Evolutionary conservation across 495 filamentous ascomycete species (phyloP).

Genomic region (Diplogelasinospora grovesii): DNA sequence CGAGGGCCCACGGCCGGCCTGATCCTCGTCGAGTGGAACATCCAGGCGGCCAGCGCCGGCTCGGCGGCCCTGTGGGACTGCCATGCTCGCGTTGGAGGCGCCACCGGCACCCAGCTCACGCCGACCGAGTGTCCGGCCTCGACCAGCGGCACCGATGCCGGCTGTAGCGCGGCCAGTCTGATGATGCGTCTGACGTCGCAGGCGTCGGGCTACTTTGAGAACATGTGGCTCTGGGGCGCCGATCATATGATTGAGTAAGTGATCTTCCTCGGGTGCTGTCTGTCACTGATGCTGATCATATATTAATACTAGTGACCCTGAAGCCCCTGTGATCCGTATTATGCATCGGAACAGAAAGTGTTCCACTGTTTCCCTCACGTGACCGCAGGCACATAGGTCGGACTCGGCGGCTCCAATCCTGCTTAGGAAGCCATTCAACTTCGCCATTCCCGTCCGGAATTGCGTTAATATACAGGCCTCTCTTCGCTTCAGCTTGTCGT

Average conservation of each 20-base stretch:
- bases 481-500: too few relatives aligned
- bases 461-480: too few relatives aligned
- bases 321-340: too few relatives aligned
- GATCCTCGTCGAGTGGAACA: constrained; percentile 82
- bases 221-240: constrained; percentile 87
- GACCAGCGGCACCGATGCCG: constrained; percentile 14
- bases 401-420: too few relatives aligned
- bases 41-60: constrained; percentile 22
- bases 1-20: constrained; percentile 70
- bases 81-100: constrained; percentile 16
- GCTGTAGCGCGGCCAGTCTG: constrained; percentile 54
- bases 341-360: too few relatives aligned
- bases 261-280: too few relatives aligned
- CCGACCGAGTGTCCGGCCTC: constrained; percentile 49
- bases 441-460: too few relatives aligned
- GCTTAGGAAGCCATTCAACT: too few relatives aligned
- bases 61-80: constrained; percentile 16
- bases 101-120: constrained; percentile 59
- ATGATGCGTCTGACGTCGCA: constrained; percentile 66
- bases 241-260: constrained; percentile 51
- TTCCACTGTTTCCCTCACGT: too few relatives aligned
- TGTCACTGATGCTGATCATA: too few relatives aligned
- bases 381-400: too few relatives aligned
- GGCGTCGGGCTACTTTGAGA: constrained; percentile 72
- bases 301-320: too few relatives aligned